phyloP scores from a whole-genome alignment of 352 stramenopile genomes.

The Halophytophthora batemanensis region DNA sequence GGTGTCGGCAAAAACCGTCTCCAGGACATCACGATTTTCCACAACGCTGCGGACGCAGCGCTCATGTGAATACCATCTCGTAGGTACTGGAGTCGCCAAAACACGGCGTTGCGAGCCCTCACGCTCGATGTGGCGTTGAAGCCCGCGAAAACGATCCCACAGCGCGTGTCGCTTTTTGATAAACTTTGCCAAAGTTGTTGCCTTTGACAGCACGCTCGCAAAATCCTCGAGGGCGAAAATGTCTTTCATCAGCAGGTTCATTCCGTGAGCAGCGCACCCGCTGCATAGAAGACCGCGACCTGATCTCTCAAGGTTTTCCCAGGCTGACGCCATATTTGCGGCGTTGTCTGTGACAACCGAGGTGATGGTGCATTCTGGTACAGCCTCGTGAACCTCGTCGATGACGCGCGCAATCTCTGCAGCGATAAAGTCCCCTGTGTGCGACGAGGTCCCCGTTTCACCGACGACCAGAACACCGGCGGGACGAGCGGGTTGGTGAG shows the following conservation, averaged over 20 bases:
- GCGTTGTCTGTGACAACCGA: neutral
- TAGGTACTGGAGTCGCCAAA: constrained; percentile 3
- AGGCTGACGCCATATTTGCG: neutral
- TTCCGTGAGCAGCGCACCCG: neutral
- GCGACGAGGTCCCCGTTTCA: neutral
- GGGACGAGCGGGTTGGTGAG: neutral
- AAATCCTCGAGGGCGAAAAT: neutral
- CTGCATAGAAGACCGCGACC: neutral
- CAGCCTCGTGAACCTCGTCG: neutral
- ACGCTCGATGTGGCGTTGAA: neutral
- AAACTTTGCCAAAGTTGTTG: constrained; percentile 1
- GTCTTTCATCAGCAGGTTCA: neutral
- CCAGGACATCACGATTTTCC: constrained; percentile 3
- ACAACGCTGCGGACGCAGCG: constrained; percentile 4
- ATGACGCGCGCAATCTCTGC: neutral
- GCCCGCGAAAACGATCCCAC: constrained; percentile 3
- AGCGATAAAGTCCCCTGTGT: neutral
- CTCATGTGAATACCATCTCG: constrained; percentile 15
- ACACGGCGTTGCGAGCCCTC: constrained; percentile 1
- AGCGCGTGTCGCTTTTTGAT: constrained; percentile 1
- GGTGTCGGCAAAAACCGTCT: constrained; percentile 2
- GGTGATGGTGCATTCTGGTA: neutral
- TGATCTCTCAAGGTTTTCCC: neutral
- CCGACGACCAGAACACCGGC: constrained; percentile 1
- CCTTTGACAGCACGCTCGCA: neutral